Conservation (phyloP, 2,329 filamentous ascomycete species). For the Zasmidium angulare region DNA sequence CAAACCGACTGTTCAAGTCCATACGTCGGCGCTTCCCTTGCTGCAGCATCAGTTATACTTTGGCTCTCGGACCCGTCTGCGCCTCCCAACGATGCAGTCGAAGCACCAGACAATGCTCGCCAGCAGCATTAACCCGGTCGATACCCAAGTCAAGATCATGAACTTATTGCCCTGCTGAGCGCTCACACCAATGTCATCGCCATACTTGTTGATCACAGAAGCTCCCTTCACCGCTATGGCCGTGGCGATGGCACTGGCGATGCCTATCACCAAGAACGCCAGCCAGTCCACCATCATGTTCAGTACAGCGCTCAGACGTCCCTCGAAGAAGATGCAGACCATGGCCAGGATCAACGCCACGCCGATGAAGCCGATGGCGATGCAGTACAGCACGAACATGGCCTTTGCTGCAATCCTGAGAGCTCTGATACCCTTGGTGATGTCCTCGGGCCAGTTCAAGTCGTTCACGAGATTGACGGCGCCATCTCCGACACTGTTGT, state of each 20-base stretch:
- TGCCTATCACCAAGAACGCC: slow-evolving; percentile 62
- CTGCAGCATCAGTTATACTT: slow-evolving; percentile 9
- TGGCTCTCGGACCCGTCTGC: neutral
- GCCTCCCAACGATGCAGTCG: slow-evolving; percentile 22
- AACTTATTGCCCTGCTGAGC: slow-evolving; percentile 56
- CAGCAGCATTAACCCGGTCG: slow-evolving; percentile 40
- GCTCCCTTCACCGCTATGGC: slow-evolving; percentile 58
- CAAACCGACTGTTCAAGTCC: no score
- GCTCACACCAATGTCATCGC: slow-evolving; percentile 49
- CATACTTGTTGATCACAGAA: slow-evolving; percentile 55
- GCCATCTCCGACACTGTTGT: slow-evolving; percentile 36
- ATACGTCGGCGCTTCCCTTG: no score
- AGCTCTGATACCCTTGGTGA: slow-evolving; percentile 54
- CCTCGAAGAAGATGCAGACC: slow-evolving; percentile 46
- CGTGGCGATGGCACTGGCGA: slow-evolving; percentile 72
- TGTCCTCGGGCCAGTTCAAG: slow-evolving; percentile 57
- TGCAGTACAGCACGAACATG: slow-evolving; percentile 60
- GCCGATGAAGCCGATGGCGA: slow-evolving; percentile 55
- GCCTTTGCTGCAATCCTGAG: slow-evolving; percentile 52
- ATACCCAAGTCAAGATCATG: slow-evolving; percentile 60
- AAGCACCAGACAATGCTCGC: slow-evolving; percentile 30
- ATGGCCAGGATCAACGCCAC: slow-evolving; percentile 50
- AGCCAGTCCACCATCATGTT: slow-evolving; percentile 53
- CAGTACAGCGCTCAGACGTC: slow-evolving; percentile 47
- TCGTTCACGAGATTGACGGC: slow-evolving; percentile 50